phyloP scores from a whole-genome alignment of 306 rosid genomes.

The Trichosanthes cucumerina region DNA sequence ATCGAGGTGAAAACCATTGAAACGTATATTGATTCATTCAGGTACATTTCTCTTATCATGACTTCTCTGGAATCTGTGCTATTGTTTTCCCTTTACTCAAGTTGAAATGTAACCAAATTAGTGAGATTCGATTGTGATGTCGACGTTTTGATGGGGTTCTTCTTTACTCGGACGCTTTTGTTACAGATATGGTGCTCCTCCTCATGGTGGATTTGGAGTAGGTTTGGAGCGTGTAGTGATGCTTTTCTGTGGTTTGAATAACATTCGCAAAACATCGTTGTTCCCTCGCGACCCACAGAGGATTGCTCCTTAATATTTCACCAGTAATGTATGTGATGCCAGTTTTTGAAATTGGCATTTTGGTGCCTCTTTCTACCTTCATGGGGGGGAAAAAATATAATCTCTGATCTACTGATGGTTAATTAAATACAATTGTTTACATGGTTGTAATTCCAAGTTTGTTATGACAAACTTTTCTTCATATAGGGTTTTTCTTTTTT shows the following conservation, averaged over 20 bases:
- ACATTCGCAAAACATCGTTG: slow-evolving; percentile 74
- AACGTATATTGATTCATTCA: slow-evolving; percentile 77
- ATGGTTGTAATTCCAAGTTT: neutral
- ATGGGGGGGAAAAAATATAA: neutral
- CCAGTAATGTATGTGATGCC: neutral
- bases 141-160: neutral
- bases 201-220: slow-evolving; percentile 91
- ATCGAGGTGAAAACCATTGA: slow-evolving; percentile 66
- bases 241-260: slow-evolving; percentile 81
- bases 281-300: slow-evolving; percentile 88
- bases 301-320: slow-evolving; percentile 30
- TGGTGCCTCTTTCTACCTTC: neutral
- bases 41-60: slow-evolving; percentile 27
- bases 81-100: neutral
- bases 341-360: neutral
- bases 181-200: slow-evolving; percentile 83
- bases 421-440: neutral
- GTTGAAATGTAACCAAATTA: neutral
- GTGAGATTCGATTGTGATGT: neutral
- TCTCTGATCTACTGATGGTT: neutral
- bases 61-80: neutral
- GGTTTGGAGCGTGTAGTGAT: slow-evolving; percentile 94
- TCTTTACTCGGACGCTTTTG: neutral
- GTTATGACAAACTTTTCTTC: neutral
- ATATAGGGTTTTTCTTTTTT: too few species aligned